Evolutionary conservation across 306 rosid species (phyloP).

Genomic region (Oemleria cerasiformis): DNA sequence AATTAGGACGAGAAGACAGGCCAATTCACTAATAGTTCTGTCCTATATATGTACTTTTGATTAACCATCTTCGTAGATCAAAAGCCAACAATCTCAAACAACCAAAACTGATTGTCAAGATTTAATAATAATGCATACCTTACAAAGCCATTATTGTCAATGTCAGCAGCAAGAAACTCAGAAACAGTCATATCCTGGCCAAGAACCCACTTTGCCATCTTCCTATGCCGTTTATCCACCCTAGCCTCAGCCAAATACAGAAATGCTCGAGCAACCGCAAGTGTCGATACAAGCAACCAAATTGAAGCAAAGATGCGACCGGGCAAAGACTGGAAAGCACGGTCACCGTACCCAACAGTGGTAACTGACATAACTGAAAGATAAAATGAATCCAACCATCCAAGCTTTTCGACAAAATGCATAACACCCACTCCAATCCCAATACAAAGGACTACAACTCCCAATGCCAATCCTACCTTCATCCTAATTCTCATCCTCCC

Average conservation of each 20-base stretch:
- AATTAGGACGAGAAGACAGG: neutral
- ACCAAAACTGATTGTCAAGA: neutral
- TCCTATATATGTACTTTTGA: neutral
- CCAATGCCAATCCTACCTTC: slow-evolving; percentile 92
- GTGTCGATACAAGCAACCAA: slow-evolving; percentile 95
- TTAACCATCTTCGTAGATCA: neutral
- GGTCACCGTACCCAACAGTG: slow-evolving; percentile 91
- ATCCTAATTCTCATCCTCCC: slow-evolving; percentile 98
- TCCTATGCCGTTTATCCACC: slow-evolving; percentile 92
- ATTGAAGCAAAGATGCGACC: slow-evolving; percentile 87
- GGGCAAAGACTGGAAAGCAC: slow-evolving; percentile 62
- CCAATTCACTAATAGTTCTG: neutral
- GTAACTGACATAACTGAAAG: slow-evolving; percentile 98
- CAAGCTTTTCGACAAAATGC: slow-evolving; percentile 83
- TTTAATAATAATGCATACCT: slow-evolving; percentile 48
- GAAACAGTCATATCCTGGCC: slow-evolving; percentile 93
- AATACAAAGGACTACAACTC: slow-evolving; percentile 84
- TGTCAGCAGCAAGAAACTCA: slow-evolving; percentile 95
- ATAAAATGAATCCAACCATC: slow-evolving; percentile 93
- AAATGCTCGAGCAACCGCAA: slow-evolving; percentile 88
- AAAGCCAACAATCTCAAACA: slow-evolving; percentile 2
- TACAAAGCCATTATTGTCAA: slow-evolving; percentile 86
- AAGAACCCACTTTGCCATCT: slow-evolving; percentile 95
- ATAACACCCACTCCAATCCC: slow-evolving; percentile 71
- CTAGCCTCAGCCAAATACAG: slow-evolving; percentile 95